Conservation (phyloP, 2,329 filamentous ascomycete species). For the Endocalyx cinctus region DNA sequence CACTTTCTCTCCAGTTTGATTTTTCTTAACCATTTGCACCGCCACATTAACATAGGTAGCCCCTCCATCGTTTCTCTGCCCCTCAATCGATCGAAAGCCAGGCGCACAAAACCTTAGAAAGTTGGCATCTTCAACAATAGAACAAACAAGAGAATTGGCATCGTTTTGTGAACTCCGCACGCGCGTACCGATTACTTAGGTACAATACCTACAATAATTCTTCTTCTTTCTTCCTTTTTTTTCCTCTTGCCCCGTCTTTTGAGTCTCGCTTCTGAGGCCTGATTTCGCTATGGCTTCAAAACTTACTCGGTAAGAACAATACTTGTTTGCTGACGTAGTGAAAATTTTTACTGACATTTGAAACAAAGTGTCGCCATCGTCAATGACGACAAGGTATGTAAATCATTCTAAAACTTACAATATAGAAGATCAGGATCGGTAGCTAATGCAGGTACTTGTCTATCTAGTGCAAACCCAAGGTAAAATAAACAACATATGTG, state of each 20-base stretch:
- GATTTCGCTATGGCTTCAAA: constrained; percentile 71
- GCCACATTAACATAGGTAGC: no score
- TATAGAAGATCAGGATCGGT: no score
- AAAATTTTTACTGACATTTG: constrained; percentile 11
- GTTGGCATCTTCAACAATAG: no score
- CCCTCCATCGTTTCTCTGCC: no score
- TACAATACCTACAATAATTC: not conserved
- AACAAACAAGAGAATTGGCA: no score
- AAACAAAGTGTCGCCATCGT: constrained; percentile 87
- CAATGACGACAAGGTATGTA: constrained; percentile 87
- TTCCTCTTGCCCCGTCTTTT: constrained; percentile 1
- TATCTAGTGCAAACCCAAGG: constrained; percentile 93
- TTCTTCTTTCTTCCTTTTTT: constrained; percentile 2
- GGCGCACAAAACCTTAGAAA: no score
- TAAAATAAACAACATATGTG: no score
- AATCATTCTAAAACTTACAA: constrained; percentile 1
- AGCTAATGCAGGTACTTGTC: no score
- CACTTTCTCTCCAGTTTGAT: not conserved
- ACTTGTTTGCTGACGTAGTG: constrained; percentile 1
- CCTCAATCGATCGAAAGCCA: no score
- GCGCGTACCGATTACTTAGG: not conserved
- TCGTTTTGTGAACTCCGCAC: no score
- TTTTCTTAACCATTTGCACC: not conserved
- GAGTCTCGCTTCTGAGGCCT: not conserved
- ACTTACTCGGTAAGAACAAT: constrained; percentile 73